Percentiles rank a stretch among this genome's conserved stretches.
These are phyloP conservation scores for Chloranthus sessilifolius DNA, from an alignment of 164 flowering plant species.

Conservation along the genomic window DNA sequence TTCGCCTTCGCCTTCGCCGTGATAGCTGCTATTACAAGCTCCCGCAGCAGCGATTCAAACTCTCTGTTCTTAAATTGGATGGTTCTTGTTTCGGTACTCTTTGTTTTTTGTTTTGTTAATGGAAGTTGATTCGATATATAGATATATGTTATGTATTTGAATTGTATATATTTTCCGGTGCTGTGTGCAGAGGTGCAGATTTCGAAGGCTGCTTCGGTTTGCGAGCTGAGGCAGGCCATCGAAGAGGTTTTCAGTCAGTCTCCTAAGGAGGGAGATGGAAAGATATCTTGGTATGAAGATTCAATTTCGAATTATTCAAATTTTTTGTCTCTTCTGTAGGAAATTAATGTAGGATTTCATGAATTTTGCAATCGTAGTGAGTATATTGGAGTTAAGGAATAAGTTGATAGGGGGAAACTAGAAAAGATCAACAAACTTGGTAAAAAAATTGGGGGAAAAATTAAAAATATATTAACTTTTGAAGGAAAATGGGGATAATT, in stretches of 20 bases:
- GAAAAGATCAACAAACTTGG: too few species aligned
- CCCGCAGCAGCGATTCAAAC: conserved; percentile 48
- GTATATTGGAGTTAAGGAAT: too few species aligned
- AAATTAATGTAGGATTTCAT: too few species aligned
- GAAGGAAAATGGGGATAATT: too few species aligned
- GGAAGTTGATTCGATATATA: too few species aligned
- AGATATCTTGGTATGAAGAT: conserved; percentile 67
- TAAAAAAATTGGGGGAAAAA: too few species aligned
- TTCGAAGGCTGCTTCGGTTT: conserved; percentile 43
- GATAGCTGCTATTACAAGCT: conserved; percentile 45
- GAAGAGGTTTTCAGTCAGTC: conserved; percentile 55
- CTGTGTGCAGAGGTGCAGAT: conserved; percentile 50
- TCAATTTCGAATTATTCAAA: too few species aligned
- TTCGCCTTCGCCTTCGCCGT: conserved; percentile 19
- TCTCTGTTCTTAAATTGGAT: conserved; percentile 73
- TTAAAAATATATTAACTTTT: too few species aligned
- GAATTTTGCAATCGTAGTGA: too few species aligned
- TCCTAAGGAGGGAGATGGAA: conserved; percentile 40
- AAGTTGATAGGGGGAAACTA: too few species aligned
- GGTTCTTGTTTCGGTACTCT: conserved; percentile 67
- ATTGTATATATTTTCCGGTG: neutral
- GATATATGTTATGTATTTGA: neutral
- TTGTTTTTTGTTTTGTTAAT: neutral
- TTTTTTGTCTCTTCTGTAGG: neutral
- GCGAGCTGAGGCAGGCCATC: conserved; percentile 67